These are phyloP conservation scores for Axilococcus clingmanii DNA, from an alignment of 139 green algal genomes.

Conservation along the genomic window DNA sequence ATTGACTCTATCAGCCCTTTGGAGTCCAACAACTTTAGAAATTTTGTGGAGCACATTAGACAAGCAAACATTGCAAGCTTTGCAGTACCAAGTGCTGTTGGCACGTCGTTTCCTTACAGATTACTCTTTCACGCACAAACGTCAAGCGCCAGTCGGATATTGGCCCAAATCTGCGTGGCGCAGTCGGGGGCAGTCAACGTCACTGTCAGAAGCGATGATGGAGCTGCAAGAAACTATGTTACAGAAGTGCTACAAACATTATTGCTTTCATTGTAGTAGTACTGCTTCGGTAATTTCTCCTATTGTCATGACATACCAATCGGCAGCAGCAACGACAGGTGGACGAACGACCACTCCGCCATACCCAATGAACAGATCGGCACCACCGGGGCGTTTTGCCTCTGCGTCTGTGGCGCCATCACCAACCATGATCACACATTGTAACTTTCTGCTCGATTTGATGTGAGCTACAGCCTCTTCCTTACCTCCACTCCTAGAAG, in stretches of 20 bases:
- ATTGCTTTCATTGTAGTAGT: slow-evolving; percentile 11
- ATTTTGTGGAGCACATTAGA: slow-evolving; percentile 23
- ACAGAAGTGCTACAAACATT: slow-evolving; percentile 16
- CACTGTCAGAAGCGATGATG: slow-evolving; percentile 6
- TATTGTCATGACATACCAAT: slow-evolving; percentile 86
- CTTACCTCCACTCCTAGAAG: slow-evolving; percentile 85
- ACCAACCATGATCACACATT: slow-evolving; percentile 83
- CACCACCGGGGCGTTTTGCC: slow-evolving; percentile 65
- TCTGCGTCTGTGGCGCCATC: slow-evolving; percentile 96
- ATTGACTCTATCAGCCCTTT: not conserved
- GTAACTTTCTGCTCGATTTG: slow-evolving; percentile 55
- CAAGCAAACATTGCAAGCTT: slow-evolving; percentile 22
- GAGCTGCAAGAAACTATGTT: slow-evolving; percentile 5
- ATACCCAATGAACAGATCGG: slow-evolving; percentile 93
- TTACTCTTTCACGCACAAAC: slow-evolving; percentile 24
- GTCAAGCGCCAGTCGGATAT: not conserved
- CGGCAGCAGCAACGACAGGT: slow-evolving; percentile 65
- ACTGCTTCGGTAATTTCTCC: slow-evolving; percentile 37
- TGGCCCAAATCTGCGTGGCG: slow-evolving; percentile 12
- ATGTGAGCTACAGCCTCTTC: slow-evolving; percentile 72
- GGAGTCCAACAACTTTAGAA: not conserved
- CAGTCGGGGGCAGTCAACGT: not conserved
- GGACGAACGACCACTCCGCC: slow-evolving; percentile 75
- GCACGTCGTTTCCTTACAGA: slow-evolving; percentile 4
- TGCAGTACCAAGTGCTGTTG: slow-evolving; percentile 14